Evolutionary conservation across 2,329 filamentous ascomycete species (phyloP), one percentile per base, ranked within the genome.

Genomic region (Bipolaris cookei): DNA sequence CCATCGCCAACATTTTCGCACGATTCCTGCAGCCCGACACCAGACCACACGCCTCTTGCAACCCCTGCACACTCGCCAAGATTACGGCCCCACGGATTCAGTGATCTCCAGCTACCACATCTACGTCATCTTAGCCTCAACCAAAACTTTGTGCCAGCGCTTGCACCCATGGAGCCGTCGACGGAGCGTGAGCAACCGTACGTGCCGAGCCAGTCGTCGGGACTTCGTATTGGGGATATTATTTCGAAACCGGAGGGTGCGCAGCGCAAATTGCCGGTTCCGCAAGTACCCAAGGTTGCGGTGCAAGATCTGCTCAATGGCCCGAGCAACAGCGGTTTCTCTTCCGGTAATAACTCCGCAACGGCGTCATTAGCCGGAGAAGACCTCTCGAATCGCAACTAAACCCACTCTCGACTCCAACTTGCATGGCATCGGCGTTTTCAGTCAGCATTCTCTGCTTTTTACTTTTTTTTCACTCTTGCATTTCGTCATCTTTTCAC

Each of bases 1-100:
- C 96, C 94, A 23, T 98, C 94, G 30, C 94, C 94, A 23, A 97
- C 93, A 3, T 97, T 97, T 77, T 97, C 94, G 2, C 92, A 97
- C 79, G 92, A 97, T 77, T 97, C 94, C 10, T 85, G 94, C 44
- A 98, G 94, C 8, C 95, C 94, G 4, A 99, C 94, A 1, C 95
- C 94, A 10, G 94, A 98, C 72, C 93, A 97, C 81, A 98, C 95
- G n/a, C 94, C 94, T n/a, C 87, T 98, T 54, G 94, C 93, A 25
- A 99, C 94, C 4, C 94, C 94, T 4, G 94, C 93, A 41, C 95
- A 98, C 78, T 97, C 93, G 16, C 95, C 95, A 49, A 91, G 95
- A 41, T 83, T 99, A 66, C 86, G 93, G 59, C 91, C 94, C 3
- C 89, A 90, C 71, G 86, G 82, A 64, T 81, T 84, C 61, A 83